These are phyloP conservation scores for Escallonia rubra DNA, from an alignment of 129 eudicot genomes.

Conservation along the genomic window DNA sequence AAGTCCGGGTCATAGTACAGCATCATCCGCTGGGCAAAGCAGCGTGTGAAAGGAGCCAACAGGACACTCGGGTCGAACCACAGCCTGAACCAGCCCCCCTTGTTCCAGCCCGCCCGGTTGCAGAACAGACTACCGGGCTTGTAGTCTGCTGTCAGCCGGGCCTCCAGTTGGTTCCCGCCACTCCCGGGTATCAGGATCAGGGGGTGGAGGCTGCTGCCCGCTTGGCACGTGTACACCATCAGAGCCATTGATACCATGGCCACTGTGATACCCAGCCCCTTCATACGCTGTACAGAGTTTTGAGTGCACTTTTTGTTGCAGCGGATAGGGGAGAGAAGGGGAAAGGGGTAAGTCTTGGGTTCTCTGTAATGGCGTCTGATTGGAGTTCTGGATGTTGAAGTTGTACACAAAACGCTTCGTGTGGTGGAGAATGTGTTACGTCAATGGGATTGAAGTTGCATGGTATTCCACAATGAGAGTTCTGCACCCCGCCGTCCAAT, in stretches of 20 bases:
- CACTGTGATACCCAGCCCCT: not conserved
- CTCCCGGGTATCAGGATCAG: constrained; percentile 68
- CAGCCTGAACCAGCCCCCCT: constrained; percentile 83
- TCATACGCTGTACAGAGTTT: not conserved
- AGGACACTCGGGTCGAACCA: constrained; percentile 76
- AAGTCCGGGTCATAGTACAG: constrained; percentile 38
- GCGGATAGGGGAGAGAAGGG: not conserved
- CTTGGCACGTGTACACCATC: constrained; percentile 27
- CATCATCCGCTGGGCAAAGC: constrained; percentile 61
- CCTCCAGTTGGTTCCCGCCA: constrained; percentile 95
- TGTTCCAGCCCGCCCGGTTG: constrained; percentile 31
- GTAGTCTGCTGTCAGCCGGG: constrained; percentile 51
- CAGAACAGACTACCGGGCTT: constrained; percentile 57
- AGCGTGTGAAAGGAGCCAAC: constrained; percentile 59
- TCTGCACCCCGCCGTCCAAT: too few species aligned
- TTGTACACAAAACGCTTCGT: not conserved
- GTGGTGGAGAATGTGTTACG: constrained; percentile 15
- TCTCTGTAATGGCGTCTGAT: not conserved
- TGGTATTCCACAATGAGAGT: too few species aligned
- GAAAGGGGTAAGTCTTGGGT: not conserved
- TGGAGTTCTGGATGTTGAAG: not conserved
- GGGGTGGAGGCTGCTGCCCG: constrained; percentile 40
- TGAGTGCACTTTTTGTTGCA: not conserved
- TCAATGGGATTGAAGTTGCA: too few species aligned
- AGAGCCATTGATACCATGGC: constrained; percentile 15